Base-by-base conservation (phyloP, 495 filamentous ascomycete species). In the Bombardia bombarda region DNA sequence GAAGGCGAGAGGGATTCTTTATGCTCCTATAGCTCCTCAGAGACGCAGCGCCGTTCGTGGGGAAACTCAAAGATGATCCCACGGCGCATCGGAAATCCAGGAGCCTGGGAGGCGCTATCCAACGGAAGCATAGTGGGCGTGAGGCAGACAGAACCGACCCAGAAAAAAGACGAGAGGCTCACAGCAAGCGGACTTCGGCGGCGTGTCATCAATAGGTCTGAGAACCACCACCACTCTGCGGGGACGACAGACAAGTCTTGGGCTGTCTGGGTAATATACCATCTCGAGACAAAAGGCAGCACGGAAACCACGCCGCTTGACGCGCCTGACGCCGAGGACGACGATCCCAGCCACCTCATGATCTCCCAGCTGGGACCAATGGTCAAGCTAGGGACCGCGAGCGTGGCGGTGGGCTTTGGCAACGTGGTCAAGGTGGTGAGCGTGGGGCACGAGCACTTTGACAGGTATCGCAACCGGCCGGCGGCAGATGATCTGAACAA, bases 251-350 rank as follows among this genome's bases (percentile, higher is more conserved):
- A 26, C 28, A 38, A 20, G 3, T 41, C 24, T 43, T 87, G 81
- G 81, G 80, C 86, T 54, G 75, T 74, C 2, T 87, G 81, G 79
- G 74, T 70, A 8, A 67, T 84, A 38, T 72, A 74, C 17, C 62
- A 64, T 43, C 63, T 61, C 10, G 64, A 63, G 30, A 41, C 48
- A 20, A 53, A 53, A 12, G 50, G 61, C 17, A 53, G 58, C 16
- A 53, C 63, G 48, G 69, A 73, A 42, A 62, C 60, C 0, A 38
- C 42, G 9, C 62, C 60, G 9, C 55, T 73, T 13, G 57, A 63
- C 17, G n/a, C 49, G 7, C 53, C 50, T 10, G 37, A 50, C 14
- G 56, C 60, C 10, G 54, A 60, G n/a, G 50, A 61, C 3, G 51
- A 53, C 2, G 48, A 63, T 7, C 18, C 38, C 9, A 28, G 35